Evolutionary conservation across 2,329 filamentous ascomycete species (phyloP), one percentile per base, ranked within the genome.

Genomic region (Calcarisporium arbuscula): DNA sequence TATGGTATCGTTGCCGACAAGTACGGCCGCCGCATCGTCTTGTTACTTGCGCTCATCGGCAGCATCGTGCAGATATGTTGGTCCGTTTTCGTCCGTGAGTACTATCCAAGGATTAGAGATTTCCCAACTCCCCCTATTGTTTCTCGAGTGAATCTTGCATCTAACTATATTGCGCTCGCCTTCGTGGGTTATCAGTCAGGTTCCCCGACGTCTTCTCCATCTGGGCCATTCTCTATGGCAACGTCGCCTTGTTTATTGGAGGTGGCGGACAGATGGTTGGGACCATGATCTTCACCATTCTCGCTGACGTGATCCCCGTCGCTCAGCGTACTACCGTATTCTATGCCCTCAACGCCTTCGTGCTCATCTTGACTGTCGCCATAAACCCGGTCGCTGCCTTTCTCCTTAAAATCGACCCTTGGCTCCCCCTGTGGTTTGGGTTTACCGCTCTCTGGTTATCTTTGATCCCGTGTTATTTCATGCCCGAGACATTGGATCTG

Each of bases 1-100:
- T 70, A 56, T 18, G 66, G 66, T 1, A 57, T 70, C 17, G 45
- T 71, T 20, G 65, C 66, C 3, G 67, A 71, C 46, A 64, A 63
- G 36, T 62, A 63, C 41, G 67, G 67, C 5, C 59, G 67, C 23
- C 56, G 55, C 3, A 57, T 57, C 1, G 62, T 71, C 17, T 30
- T 69, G 19, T 52, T 59, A 6, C 25, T 67, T 14, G 44, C 58
- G 0, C 47, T 63, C n/a, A 32, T 58, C 5, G 58, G 60, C 1
- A 43, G 45, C 5, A 31, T 45, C 4, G 32, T 63, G 1, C 44
- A 54, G 28, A 49, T 47, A 1, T 20, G 32, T 1, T 61, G 56
- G 56, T 25, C 46, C 6, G 38, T 60, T 15, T 10, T 53, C 6
- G 52, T 61, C 30, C 44, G 60, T 62, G 42, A 40, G 60, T 35